Base-by-base conservation (phyloP, 2,329 filamentous ascomycete species). In the Sclerotinia trifoliorum region DNA sequence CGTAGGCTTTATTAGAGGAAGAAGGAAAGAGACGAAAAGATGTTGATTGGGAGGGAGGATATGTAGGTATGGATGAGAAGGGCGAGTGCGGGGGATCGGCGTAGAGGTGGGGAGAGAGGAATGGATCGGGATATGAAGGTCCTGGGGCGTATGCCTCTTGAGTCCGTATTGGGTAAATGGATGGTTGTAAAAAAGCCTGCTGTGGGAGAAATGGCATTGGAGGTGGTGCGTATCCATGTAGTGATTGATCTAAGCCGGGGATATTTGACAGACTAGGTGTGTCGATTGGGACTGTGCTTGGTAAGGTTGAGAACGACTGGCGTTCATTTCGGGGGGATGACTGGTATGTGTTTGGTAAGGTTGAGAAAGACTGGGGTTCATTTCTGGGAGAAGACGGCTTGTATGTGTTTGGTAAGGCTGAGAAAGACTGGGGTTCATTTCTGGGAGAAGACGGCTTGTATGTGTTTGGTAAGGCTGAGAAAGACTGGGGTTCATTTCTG, bases 71-170 rank as follows among this genome's bases (percentile, higher is more conserved):
- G 3, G 49, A 19, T 5, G 62, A 39, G 3, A 55, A 56, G 21
- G 19, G 19, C 13, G 58, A 62, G 56, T 21, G 49, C 61, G 52
- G 46, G 68, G 48, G 63, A 42, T 42, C 39, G 39, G 56, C 3
- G 52, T 63, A 42, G 39, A 32, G n/a, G 58, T 65, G 46, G 6
- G 71, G 21, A 67, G 71, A 29, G 67, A 69, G 42, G 68, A 72
- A 42, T 74, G 60, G 46, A 46, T 58, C 2, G 11, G 29, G 21
- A 44, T 26, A 44, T 26, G 29, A 19, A 26, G 35, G 51, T 44
- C 72, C 58, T 54, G 55, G 46, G 19, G 57, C 21, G 19, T 65
- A 49, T 58, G 60, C 52, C 52, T 56, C 32, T 54, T 55, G 35
- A 15, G n/a, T 26, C 42, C 26, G 48, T 13, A 63, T 65, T 64